Evolutionary conservation across 768 basidiomycete genomes (phyloP), one percentile per base, ranked within the genome.

Genomic region (Trametes maxima): DNA sequence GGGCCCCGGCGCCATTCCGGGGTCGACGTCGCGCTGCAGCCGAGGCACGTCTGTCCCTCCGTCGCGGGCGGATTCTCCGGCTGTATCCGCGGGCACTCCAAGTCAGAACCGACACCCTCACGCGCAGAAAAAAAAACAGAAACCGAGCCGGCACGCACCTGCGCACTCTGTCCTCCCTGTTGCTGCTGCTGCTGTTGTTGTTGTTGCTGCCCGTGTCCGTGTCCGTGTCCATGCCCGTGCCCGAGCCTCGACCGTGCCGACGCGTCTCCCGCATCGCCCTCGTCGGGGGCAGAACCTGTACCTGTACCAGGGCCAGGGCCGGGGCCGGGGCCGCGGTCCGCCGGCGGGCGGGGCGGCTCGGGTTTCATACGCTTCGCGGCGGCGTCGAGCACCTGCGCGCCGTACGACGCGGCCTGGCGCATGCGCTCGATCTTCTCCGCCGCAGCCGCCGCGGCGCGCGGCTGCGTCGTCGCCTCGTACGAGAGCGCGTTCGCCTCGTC

Each of bases 1-100:
- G 91, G 91, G 1, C 91, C 91, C 63, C 92, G 78, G 56, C 91
- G 80, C 91, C 92, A 94, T 77, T 94, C 91, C 6, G 91, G 91
- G 64, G 91, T 94, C 57, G 90, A 87, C 16, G 92, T 94, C 63
- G 90, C 91, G 67, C 77, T 82, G 75, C 91, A 94, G 35, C 90
- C 92, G 35, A 91, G 78, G 74, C 91, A 94, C 24, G 82, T 88
- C 72, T 92, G 91, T 16, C 84, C 83, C 57, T 88, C 87, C 62
- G 78, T 77, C 58, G 73, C 75, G 8, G 62, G 57, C 55, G 76
- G 76, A 52, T 76, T 79, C 13, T 83, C 83, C 22, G 70, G 66
- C 62, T 70, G 77, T 75, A 22, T 51, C n/a, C n/a, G 33, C 49
- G 37, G 49, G 37, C 39, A 36, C 12, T n/a, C n/a, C n/a, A n/a